Evolutionary conservation across 495 filamentous ascomycete species (phyloP).

Genomic region (Talaromyces thailandensis): DNA sequence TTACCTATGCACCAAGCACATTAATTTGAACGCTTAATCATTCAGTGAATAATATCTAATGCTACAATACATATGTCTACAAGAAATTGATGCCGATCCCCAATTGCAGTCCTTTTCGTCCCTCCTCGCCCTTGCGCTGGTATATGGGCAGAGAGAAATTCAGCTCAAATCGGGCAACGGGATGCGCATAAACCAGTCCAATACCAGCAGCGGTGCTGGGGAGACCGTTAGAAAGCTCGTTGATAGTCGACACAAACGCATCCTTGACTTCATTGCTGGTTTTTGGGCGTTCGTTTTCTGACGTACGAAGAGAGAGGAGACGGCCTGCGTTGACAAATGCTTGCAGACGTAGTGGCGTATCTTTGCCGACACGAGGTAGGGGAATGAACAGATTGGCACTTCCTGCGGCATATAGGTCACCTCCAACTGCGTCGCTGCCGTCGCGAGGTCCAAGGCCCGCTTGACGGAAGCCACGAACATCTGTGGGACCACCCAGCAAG

Average conservation of each 20-base stretch:
- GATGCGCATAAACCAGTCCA: conserved; percentile 89
- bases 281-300: conserved; percentile 40
- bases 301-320: conserved; percentile 62
- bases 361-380: conserved; percentile 64
- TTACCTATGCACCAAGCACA: no score
- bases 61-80: conserved; percentile 33
- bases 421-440: conserved; percentile 74
- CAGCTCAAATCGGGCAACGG: conserved; percentile 83
- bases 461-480: conserved; percentile 88
- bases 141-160: conserved; percentile 89
- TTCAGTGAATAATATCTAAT: background rate
- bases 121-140: conserved; percentile 69
- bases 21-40: background rate
- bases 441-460: conserved; percentile 83
- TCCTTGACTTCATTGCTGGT: conserved; percentile 44
- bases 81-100: conserved; percentile 92
- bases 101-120: conserved; percentile 82
- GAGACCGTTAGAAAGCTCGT: conserved; percentile 61
- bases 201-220: conserved; percentile 83
- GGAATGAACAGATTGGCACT: conserved; percentile 78
- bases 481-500: conserved; percentile 85
- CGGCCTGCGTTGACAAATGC: conserved; percentile 86
- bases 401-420: conserved; percentile 83
- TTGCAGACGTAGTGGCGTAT: conserved; percentile 81
- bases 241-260: conserved; percentile 41